Base-by-base conservation (phyloP, 1,139 yeast species). In the Entelexis paramagnoliae region DNA sequence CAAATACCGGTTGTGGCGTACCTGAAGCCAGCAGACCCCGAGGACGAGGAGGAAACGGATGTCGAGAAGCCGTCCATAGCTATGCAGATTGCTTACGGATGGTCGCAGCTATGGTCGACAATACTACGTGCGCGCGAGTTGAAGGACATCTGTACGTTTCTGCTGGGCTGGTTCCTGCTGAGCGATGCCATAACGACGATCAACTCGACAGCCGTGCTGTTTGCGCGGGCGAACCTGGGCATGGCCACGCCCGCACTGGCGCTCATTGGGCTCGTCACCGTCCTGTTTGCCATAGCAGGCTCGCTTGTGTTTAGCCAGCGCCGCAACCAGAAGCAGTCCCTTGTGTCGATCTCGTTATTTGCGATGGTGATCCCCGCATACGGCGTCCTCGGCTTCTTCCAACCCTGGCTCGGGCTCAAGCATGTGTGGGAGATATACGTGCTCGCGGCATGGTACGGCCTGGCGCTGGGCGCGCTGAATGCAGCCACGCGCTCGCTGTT, bases 111-210 rank as follows among this genome's bases (percentile, higher is more conserved):
- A 22, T 67, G 65, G 46, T 66, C 69, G 19, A 77, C 88, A 0
- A 66, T 79, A 24, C 71, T 68, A 43, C 80, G 77, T 58, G 84
- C 82, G 1, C 69, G 75, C 2, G 66, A 75, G 46, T 66, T 82
- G 62, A 72, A 71, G 56, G 87, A 82, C 59, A 83, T 82, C 26
- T 70, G 76, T 16, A 71, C 75, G 11, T 82, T 79, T 58, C 65
- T 82, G 10, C 52, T 76, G 0, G 85, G 83, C 0, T 82, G 88
- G 88, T 81, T 82, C 59, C 72, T 82, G 48, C 70, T 82, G 4
- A 76, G 83, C 16, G 89, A 82, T 60, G 80, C 85, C 1, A 68
- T 81, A 17, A 80, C 86, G 1, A 82, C 89, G 0, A 81, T 82
- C 53, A 81, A 81, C 62, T 79, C 86, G 1, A 80, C 88, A 0